Percentiles rank a stretch among this genome's conserved stretches.
phyloP scores from a whole-genome alignment of 345 rosid species.

The Salix udensis region DNA sequence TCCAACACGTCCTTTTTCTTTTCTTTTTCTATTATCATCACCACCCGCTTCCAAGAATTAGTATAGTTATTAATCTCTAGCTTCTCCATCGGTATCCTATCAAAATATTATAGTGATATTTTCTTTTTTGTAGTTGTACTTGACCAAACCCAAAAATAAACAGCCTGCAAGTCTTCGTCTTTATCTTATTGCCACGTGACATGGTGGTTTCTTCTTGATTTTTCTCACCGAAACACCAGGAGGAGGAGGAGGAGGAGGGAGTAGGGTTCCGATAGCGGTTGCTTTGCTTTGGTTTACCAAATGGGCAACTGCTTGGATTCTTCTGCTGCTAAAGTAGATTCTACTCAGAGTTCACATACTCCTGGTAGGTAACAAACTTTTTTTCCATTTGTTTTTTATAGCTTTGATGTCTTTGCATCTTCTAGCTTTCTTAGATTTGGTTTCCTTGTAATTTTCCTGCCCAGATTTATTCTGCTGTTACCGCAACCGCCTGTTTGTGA shows the following conservation, averaged over 20 bases:
- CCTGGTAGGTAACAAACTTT: slow-evolving; percentile 6
- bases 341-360: slow-evolving; percentile 16
- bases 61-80: neutral
- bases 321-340: slow-evolving; percentile 20
- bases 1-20: neutral
- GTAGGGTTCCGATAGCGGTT: neutral
- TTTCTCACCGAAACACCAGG: neutral
- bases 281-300: neutral
- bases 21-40: neutral
- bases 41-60: neutral
- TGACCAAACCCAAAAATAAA: neutral
- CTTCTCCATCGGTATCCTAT: neutral
- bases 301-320: slow-evolving; percentile 33
- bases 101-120: neutral
- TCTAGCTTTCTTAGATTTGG: neutral
- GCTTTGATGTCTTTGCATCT: neutral
- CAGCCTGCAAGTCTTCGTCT: neutral
- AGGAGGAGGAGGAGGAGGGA: neutral
- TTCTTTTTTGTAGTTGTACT: neutral
- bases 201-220: neutral
- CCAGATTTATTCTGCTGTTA: neutral
- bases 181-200: neutral
- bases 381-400: neutral
- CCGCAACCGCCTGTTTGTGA: neutral
- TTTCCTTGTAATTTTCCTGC: neutral